These are phyloP conservation scores for Curvularia verruculosa DNA, from an alignment of 2,329 filamentous ascomycete species.

Conservation along the genomic window DNA sequence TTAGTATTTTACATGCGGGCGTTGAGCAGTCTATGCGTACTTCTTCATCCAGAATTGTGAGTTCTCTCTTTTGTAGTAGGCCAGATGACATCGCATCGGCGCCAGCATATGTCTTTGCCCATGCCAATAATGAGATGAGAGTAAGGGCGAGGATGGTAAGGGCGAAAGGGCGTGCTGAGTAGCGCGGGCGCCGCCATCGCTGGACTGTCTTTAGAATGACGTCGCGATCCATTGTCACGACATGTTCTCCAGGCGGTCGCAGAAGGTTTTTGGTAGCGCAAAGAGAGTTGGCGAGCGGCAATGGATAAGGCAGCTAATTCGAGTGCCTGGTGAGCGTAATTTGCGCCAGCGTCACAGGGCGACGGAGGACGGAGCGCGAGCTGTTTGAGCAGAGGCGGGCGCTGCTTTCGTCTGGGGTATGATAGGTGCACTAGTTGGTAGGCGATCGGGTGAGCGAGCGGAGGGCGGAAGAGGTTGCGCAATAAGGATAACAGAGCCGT, in stretches of 20 bases:
- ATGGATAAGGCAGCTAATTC: not conserved
- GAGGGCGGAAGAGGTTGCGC: not conserved
- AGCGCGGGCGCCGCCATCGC: constrained; percentile 39
- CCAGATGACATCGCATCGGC: not conserved
- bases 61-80: constrained; percentile 26
- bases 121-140: constrained; percentile 38
- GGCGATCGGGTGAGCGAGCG: not conserved
- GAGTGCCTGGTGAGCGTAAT: not conserved
- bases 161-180: constrained; percentile 47
- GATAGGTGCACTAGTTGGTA: not conserved
- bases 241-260: constrained; percentile 17
- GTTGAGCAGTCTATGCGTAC: constrained; percentile 21
- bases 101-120: constrained; percentile 24
- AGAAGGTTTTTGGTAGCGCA: not conserved
- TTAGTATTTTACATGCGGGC: not conserved
- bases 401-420: constrained; percentile 1
- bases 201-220: constrained; percentile 27
- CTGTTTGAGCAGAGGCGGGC: constrained; percentile 20
- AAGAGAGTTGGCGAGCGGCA: constrained; percentile 15
- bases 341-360: constrained; percentile 20
- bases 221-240: constrained; percentile 33
- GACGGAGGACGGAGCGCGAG: constrained; percentile 26
- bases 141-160: constrained; percentile 43
- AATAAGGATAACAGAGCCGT: not conserved
- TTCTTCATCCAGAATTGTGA: constrained; percentile 46